These are phyloP conservation scores for Pterothamnion heteromorphum DNA, from an alignment of 31 red algal species.

Conservation along the genomic window DNA sequence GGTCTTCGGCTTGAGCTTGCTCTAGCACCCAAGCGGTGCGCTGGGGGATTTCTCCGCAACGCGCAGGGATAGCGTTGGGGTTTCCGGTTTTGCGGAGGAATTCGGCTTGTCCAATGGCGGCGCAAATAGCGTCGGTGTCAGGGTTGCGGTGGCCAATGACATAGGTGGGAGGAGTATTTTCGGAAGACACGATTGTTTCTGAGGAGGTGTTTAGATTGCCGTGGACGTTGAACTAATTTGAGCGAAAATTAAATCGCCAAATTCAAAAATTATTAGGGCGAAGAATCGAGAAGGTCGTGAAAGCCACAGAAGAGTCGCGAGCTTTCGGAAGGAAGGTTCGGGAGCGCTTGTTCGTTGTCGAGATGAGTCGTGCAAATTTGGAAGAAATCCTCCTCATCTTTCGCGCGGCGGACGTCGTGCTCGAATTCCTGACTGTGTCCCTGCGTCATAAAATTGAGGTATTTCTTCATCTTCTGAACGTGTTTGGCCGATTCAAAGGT, in stretches of 20 bases:
- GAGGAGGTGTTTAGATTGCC: too few species aligned
- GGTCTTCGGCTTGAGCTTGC: neutral
- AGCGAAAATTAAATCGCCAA: too few species aligned
- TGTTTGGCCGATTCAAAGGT: neutral
- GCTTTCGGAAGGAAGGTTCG: neutral
- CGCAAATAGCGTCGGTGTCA: neutral
- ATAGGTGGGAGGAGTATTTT: neutral
- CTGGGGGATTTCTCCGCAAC: neutral
- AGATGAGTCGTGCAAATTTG: neutral
- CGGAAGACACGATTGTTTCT: too few species aligned
- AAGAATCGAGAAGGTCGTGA: neutral
- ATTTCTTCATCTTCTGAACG: constrained; percentile 4
- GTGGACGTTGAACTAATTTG: too few species aligned
- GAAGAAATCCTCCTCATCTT: neutral
- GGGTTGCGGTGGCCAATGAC: neutral
- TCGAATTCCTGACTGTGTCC: neutral
- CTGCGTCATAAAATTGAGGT: neutral
- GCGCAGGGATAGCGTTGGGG: neutral
- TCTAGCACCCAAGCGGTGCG: neutral
- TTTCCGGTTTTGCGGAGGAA: neutral
- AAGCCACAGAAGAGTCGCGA: neutral
- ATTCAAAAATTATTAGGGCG: too few species aligned
- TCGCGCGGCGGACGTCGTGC: neutral
- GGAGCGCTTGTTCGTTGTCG: neutral
- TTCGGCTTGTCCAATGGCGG: neutral